Evolutionary conservation across 495 filamentous ascomycete genomes (phyloP), one percentile per base, ranked within the genome.

Genomic region (Neurospora sp.): DNA sequence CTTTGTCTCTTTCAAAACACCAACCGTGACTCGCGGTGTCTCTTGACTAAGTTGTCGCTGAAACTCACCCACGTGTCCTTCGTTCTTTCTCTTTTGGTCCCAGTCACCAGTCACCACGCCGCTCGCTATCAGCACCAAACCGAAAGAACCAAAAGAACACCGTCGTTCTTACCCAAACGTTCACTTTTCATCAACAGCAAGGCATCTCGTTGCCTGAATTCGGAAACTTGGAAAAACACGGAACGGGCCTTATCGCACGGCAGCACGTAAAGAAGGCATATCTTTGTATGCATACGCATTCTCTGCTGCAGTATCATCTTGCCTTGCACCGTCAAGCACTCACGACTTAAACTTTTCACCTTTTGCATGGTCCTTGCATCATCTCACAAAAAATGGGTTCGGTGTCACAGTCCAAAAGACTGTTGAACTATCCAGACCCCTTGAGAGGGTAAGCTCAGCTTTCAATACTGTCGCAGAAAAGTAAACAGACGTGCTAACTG

Each of bases 381-480:
- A 35, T 35, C 27, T 66, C 53, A 27, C 20, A 41, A 20, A 70
- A 31, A 22, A 77, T 77, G 75, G 74, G 46, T n/a, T 73, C 75
- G 35, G 53, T 37, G 22, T 35, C 22, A 22, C 68, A 68, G 38
- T 42, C 69, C 27, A 40, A 72, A 14, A 68, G 40, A 38, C 70
- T 75, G 40, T 40, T 74, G n/a, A 78, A 78, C 71, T 75, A 75
- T 48, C 73, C 73, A 9, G 71, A 72, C 53, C 76, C 76, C 8
- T 69, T 76, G 38, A 59, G 70, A 40, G 76, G 76, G 75, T 76
- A 70, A 71, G 74, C n/a, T 61, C 37, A 59, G 76, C 40, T 14
- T 22, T 40, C 18, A 31, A 9, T 16, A n/a, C 48, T 40, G n/a
- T 37, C 27, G 37, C 35, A 3, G 5, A 68, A 27, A 53, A 53